Conservation (phyloP, 2,329 filamentous ascomycete genomes). For the Aspergillus fijiensis region DNA sequence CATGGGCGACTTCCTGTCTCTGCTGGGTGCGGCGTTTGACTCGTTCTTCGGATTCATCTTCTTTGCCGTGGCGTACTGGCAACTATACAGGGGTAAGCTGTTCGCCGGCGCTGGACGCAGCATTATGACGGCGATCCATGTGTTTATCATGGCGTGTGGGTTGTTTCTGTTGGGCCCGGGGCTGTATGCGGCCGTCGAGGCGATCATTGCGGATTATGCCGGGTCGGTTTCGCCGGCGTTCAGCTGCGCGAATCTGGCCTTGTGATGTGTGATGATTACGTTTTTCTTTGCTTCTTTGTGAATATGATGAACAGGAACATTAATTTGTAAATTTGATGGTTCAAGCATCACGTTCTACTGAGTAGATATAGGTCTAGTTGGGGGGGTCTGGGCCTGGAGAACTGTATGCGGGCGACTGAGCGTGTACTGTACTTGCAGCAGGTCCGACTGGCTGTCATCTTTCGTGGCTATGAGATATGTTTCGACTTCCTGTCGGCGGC, state of each 20-base stretch:
- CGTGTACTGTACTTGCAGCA: too few species aligned
- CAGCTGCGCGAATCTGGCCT: constrained; percentile 50
- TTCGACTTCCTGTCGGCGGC: too few species aligned
- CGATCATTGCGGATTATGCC: constrained; percentile 53
- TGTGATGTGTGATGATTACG: constrained; percentile 29
- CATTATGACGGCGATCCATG: constrained; percentile 47
- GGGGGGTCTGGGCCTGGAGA: too few species aligned
- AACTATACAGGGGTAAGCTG: constrained; percentile 43
- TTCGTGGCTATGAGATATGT: too few species aligned
- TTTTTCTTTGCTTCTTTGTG: background rate
- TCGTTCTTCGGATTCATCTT: constrained; percentile 55
- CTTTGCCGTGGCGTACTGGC: constrained; percentile 52
- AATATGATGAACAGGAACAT: background rate
- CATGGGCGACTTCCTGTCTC: constrained; percentile 53
- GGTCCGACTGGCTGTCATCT: too few species aligned
- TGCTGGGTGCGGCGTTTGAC: constrained; percentile 51
- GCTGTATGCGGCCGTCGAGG: constrained; percentile 54
- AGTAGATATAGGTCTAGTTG: background rate
- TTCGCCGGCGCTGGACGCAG: constrained; percentile 39
- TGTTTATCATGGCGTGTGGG: constrained; percentile 47
- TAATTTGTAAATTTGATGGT: background rate
- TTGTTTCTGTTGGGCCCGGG: constrained; percentile 54
- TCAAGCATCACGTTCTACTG: background rate
- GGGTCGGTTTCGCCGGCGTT: constrained; percentile 48
- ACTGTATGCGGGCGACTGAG: too few species aligned